phyloP scores from a whole-genome alignment of 768 basidiomycete species.

The Pholiota conissans region DNA sequence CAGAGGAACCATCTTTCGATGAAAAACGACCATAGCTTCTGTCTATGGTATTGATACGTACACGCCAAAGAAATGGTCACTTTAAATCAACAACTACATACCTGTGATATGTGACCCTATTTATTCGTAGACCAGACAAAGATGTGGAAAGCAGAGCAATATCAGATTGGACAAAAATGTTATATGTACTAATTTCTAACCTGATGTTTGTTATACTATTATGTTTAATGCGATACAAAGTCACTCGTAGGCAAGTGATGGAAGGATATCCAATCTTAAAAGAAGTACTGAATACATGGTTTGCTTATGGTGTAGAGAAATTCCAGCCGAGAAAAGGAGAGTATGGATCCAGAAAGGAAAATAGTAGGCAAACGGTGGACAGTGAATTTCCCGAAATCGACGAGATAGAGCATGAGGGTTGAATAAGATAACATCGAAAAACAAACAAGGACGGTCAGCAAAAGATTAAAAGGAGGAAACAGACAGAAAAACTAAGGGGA shows the following conservation, averaged over 20 bases:
- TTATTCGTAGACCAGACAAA: no score
- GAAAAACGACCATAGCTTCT: not conserved
- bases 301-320: conserved; percentile 13
- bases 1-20: conserved; percentile 1
- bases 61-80: not conserved
- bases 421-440: conserved; percentile 8
- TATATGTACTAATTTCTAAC: not conserved
- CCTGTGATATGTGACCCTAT: no score
- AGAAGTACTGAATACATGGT: conserved; percentile 8
- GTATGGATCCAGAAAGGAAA: conserved; percentile 14
- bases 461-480: conserved; percentile 11
- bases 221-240: conserved; percentile 1
- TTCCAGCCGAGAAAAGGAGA: conserved; percentile 16
- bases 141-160: no score
- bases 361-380: conserved; percentile 12
- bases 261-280: conserved; percentile 8
- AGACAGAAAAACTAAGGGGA: conserved; percentile 14
- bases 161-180: not conserved
- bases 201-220: conserved; percentile 3
- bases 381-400: conserved; percentile 9
- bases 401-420: conserved; percentile 28
- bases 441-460: conserved; percentile 14
- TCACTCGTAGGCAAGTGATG: not conserved
- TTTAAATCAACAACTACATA: not conserved
- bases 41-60: not conserved